Percentiles rank a stretch among this genome's conserved stretches.
phyloP scores from a whole-genome alignment of 768 basidiomycete genomes.

The Rhizopogon vinicolor region DNA sequence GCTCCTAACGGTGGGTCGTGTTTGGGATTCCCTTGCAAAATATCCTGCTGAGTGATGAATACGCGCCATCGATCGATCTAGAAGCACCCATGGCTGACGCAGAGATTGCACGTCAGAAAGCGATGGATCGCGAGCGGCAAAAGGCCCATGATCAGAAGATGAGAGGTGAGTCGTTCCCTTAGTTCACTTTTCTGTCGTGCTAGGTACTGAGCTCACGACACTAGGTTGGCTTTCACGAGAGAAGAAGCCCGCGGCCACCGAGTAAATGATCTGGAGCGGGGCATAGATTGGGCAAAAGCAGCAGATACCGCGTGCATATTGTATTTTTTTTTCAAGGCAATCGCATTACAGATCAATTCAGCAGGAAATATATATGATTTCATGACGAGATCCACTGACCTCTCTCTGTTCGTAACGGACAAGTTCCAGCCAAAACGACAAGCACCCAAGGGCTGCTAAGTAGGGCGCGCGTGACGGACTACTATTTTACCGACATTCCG shows the following conservation, averaged over 20 bases:
- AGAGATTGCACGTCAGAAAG: conserved; percentile 58
- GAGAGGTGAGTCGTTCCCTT: conserved; percentile 45
- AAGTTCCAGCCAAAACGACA: no score
- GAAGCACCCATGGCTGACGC: conserved; percentile 56
- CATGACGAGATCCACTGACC: no score
- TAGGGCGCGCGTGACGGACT: no score
- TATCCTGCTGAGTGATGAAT: neutral
- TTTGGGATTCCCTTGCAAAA: neutral
- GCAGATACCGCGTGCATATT: conserved; percentile 15
- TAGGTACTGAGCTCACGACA: neutral
- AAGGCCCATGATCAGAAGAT: conserved; percentile 63
- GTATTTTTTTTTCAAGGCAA: neutral
- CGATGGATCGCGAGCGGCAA: conserved; percentile 64
- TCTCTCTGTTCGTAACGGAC: no score
- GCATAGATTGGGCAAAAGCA: neutral
- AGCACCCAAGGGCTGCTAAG: no score
- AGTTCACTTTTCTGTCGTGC: neutral
- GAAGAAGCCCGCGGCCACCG: conserved; percentile 14
- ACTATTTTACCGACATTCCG: no score
- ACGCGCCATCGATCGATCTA: conserved; percentile 17
- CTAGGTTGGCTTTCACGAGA: conserved; percentile 30
- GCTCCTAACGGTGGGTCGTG: conserved; percentile 49
- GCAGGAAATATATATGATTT: no score
- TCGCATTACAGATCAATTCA: neutral
- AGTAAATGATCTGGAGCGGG: neutral